phyloP scores from a whole-genome alignment of 257 asterid genomes.

The Nicotiana knightiana region DNA sequence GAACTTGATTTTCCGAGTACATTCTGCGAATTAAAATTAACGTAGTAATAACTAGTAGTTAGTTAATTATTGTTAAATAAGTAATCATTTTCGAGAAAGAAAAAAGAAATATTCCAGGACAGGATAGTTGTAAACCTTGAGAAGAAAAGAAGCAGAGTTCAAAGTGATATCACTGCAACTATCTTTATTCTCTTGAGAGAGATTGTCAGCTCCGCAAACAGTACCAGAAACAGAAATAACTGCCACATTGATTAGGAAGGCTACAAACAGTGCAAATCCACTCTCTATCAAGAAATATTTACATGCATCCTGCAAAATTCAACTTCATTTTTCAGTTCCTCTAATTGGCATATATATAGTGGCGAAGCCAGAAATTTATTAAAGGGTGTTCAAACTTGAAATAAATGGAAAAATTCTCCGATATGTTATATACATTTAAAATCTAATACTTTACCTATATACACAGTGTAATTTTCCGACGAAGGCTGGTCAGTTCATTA shows the following conservation, averaged over 20 bases:
- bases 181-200: slow-evolving; percentile 27
- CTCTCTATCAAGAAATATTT: slow-evolving; percentile 73
- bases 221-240: slow-evolving; percentile 72
- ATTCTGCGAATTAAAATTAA: slow-evolving; percentile 35
- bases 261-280: slow-evolving; percentile 71
- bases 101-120: not conserved
- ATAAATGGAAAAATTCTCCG: no score
- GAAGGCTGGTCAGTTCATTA: no score
- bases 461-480: no score
- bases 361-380: no score
- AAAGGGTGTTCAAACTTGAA: no score
- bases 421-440: no score
- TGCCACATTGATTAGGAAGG: slow-evolving; percentile 70
- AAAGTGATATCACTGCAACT: slow-evolving; percentile 64
- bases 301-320: slow-evolving; percentile 68
- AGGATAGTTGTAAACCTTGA: slow-evolving; percentile 41
- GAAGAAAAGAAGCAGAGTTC: slow-evolving; percentile 82
- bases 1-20: slow-evolving; percentile 85
- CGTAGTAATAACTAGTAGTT: not conserved
- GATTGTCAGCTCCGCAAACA: slow-evolving; percentile 46
- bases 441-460: no score
- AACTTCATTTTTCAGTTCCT: not conserved
- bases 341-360: no score
- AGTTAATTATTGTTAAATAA: not conserved
- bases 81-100: not conserved